Evolutionary conservation across 495 filamentous ascomycete species (phyloP).

Genomic region (Penicillium verhagenii): DNA sequence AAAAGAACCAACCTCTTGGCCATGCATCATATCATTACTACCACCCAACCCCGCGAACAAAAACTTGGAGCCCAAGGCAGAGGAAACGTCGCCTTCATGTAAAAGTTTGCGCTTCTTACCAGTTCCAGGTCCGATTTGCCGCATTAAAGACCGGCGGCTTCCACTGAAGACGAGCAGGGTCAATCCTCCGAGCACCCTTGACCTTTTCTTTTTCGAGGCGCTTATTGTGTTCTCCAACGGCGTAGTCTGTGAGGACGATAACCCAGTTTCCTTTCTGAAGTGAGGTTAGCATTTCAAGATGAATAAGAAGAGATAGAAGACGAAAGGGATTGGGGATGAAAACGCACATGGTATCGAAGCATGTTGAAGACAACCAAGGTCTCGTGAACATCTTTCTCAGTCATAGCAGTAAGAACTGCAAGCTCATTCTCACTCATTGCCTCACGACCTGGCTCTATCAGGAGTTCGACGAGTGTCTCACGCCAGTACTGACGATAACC

Average conservation of each 20-base stretch:
- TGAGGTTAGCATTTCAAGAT: conserved; percentile 23
- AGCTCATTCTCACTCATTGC: conserved; percentile 80
- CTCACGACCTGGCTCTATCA: conserved; percentile 60
- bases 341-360: conserved; percentile 77
- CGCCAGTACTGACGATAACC: conserved; percentile 97
- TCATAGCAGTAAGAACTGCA: conserved; percentile 81
- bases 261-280: conserved; percentile 83
- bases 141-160: conserved; percentile 95
- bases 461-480: conserved; percentile 82
- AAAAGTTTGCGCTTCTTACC: conserved; percentile 48
- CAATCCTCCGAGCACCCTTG: conserved; percentile 73
- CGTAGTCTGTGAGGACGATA: conserved; percentile 77
- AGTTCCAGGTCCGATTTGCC: conserved; percentile 89
- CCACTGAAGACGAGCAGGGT: conserved; percentile 80
- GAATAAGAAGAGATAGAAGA: neutral
- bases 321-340: neutral
- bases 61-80: neutral
- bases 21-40: neutral
- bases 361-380: conserved; percentile 91
- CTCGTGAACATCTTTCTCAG: conserved; percentile 89
- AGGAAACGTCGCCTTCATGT: neutral
- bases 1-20: conserved; percentile 1
- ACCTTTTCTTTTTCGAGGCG: conserved; percentile 71
- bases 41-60: neutral
- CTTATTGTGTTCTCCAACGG: conserved; percentile 72